Evolutionary conservation across 2,329 filamentous ascomycete species (phyloP), one percentile per base, ranked within the genome.

Genomic region (Colletotrichum euphorbiae): DNA sequence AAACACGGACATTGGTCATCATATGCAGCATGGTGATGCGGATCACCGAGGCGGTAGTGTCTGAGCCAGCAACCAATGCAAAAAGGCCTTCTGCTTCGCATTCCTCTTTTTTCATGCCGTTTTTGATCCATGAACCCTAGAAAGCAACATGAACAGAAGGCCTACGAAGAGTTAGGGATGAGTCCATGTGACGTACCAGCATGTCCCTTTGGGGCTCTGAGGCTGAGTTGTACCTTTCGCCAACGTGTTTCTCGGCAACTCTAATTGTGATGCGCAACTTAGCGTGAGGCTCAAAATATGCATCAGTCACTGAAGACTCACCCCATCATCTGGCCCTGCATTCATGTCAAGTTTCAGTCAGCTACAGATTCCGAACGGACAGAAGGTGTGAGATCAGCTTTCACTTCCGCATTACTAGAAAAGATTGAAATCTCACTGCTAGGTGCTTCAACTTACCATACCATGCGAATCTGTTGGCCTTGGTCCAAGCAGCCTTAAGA

Each of bases 31-130:
- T 71, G 1, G 82, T 86, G 46, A 82, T 78, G 2, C 87, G 82
- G 4, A 90, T 81, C 1, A 82, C 81, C 0, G 84, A 85, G 0
- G 87, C 85, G 0, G 86, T 87, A 7, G 85, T 88, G 67, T 89
- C 87, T 0, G 85, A 85, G 8, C 87, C 87, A 4, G 86, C 86
- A 4, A 86, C n/a, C 4, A 67, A n/a, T 2, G 33, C 31, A 38
- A 79, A 73, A 3, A 76, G 63, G 0, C 69, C 69, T 65, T 79
- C 78, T 0, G 72, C 73, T 36, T 77, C 73, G 40, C 75, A 77
- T 62, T 78, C 71, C 1, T 54, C 15, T 43, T 75, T 71, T 0
- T 73, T 72, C 13, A 79, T 67, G 3, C 77, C 77, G 36, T 76
- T 71, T 7, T 75, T 72, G 31, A 76, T 73, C 58, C 77, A 79